A percentile compares a stretch with the other conserved stretches of the same genome.
Conservation (phyloP, 805 yeast genomes). For the Metschnikowia bowlesiae region DNA sequence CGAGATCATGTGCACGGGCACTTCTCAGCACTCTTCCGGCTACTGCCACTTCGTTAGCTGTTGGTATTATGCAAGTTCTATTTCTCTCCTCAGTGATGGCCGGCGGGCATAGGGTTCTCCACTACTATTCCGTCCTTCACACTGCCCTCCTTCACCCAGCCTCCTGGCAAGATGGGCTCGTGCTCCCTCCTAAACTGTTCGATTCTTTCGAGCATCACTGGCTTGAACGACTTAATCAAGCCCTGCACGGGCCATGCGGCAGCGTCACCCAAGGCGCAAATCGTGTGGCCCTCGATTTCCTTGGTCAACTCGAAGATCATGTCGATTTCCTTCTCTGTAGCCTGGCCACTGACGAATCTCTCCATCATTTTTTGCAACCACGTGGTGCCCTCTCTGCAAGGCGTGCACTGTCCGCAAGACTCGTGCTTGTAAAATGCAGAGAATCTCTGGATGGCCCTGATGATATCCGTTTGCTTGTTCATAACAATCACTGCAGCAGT, state of each 20-base stretch:
- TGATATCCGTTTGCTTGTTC: constrained; percentile 81
- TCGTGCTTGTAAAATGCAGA: constrained; percentile 85
- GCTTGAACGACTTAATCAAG: constrained; percentile 77
- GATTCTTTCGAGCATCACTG: constrained; percentile 74
- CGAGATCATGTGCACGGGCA: neutral
- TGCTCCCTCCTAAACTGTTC: constrained; percentile 53
- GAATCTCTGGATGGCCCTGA: constrained; percentile 82
- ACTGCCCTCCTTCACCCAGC: constrained; percentile 65
- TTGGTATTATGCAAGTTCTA: constrained; percentile 1
- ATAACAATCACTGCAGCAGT: constrained; percentile 91
- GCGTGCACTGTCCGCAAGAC: constrained; percentile 93
- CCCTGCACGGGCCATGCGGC: constrained; percentile 95
- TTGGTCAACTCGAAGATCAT: constrained; percentile 79
- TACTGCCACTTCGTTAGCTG: neutral
- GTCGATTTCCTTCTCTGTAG: constrained; percentile 75
- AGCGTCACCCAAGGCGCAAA: constrained; percentile 90
- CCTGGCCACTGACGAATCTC: constrained; percentile 75
- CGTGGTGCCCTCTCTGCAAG: constrained; percentile 91
- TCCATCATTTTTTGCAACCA: constrained; percentile 83
- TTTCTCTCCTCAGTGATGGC: constrained; percentile 24
- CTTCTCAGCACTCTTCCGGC: neutral
- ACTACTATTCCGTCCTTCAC: constrained; percentile 60
- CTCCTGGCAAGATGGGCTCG: constrained; percentile 57
- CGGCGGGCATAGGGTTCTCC: constrained; percentile 53
- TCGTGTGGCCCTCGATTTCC: constrained; percentile 87